Conservation (phyloP, 768 basidiomycete species). For the Brasilioporus rufonigricans region DNA sequence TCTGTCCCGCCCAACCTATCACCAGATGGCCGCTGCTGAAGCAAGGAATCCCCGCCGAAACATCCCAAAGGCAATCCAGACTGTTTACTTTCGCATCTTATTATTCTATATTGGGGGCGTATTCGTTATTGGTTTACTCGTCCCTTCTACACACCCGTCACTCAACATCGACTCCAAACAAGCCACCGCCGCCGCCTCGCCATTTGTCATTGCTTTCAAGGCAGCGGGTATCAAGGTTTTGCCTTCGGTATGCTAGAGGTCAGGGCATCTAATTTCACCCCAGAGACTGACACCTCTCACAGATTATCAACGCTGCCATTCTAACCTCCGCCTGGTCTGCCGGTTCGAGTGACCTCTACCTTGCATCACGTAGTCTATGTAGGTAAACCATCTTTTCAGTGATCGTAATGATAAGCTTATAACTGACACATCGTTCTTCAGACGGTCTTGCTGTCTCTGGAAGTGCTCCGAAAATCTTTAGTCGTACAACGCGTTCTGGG, state of each 20-base stretch:
- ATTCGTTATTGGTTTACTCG: slow-evolving; percentile 3
- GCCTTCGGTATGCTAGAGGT: not conserved
- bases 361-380: slow-evolving; percentile 7
- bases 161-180: not conserved
- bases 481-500: slow-evolving; percentile 36
- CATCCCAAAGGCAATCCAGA: too few species aligned
- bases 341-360: too few species aligned
- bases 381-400: not conserved
- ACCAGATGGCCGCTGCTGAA: slow-evolving; percentile 4
- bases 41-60: too few species aligned
- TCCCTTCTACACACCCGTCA: slow-evolving; percentile 2
- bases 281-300: not conserved
- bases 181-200: not conserved
- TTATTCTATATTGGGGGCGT: too few species aligned
- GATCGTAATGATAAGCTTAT: not conserved
- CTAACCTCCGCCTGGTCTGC: slow-evolving; percentile 3
- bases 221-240: too few species aligned
- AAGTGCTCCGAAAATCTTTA: slow-evolving; percentile 53
- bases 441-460: slow-evolving; percentile 52
- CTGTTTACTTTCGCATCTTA: not conserved
- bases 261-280: not conserved
- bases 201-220: not conserved
- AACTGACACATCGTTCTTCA: slow-evolving; percentile 29
- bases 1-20: not conserved
- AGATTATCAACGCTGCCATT: slow-evolving; percentile 4